These are phyloP conservation scores for Globisporangium iwayamae DNA, from an alignment of 352 stramenopile species.

Conservation along the genomic window DNA sequence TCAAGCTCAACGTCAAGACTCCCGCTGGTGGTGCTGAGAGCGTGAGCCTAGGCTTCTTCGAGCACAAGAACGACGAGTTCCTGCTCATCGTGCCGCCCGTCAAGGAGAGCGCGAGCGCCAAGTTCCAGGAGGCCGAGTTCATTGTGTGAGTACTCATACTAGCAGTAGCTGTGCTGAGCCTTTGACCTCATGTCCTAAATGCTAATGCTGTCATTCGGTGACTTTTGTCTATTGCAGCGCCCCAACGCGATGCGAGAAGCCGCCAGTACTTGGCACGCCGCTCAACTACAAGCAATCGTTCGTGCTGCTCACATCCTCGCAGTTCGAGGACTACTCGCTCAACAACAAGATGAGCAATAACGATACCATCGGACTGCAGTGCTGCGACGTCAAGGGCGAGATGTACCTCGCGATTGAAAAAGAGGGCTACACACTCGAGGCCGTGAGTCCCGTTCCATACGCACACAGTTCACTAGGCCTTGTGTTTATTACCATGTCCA, in stretches of 20 bases:
- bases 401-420: constrained; percentile 72
- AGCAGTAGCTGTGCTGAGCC: too few relatives aligned
- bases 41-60: constrained; percentile 41
- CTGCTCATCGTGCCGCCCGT: constrained; percentile 54
- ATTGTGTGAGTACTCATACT: constrained; percentile 43
- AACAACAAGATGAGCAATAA: constrained; percentile 71
- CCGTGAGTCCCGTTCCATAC: constrained; percentile 17
- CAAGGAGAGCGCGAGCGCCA: constrained; percentile 36
- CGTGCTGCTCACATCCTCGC: constrained; percentile 54
- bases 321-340: constrained; percentile 62
- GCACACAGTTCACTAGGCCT: neutral
- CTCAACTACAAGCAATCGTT: constrained; percentile 70
- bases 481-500: neutral
- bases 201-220: neutral
- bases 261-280: constrained; percentile 33
- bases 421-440: constrained; percentile 38
- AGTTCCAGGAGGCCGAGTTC: constrained; percentile 59
- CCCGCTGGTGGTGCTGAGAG: constrained; percentile 5
- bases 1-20: constrained; percentile 43
- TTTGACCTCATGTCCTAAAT: neutral
- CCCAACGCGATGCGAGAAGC: constrained; percentile 49
- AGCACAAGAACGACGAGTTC: constrained; percentile 41
- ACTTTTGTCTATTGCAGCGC: constrained; percentile 15
- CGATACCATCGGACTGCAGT: constrained; percentile 55
- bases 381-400: constrained; percentile 53